These are phyloP conservation scores for Clarireedia hainanense DNA, from an alignment of 2,329 filamentous ascomycete genomes.

Conservation along the genomic window DNA sequence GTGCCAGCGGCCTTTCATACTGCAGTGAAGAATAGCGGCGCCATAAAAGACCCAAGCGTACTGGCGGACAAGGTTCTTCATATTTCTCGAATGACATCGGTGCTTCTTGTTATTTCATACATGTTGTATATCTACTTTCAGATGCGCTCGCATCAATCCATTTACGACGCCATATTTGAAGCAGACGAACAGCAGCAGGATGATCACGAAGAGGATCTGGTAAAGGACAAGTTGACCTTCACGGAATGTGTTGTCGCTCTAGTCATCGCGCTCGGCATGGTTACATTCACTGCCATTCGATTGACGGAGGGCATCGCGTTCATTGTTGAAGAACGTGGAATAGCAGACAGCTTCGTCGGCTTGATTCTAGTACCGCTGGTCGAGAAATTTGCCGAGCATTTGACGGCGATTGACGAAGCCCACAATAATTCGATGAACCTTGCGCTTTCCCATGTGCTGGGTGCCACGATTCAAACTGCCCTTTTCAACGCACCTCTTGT, in stretches of 20 bases:
- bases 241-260: conserved; percentile 64
- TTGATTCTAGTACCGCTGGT: conserved; percentile 75
- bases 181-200: conserved; percentile 60
- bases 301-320: conserved; percentile 65
- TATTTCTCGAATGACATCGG: conserved; percentile 62
- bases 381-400: conserved; percentile 79
- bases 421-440: conserved; percentile 64
- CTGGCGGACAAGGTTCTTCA: conserved; percentile 47
- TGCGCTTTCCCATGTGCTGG: conserved; percentile 31
- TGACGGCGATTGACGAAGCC: conserved; percentile 78
- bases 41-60: conserved; percentile 21
- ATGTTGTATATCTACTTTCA: conserved; percentile 64
- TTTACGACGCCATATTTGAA: conserved; percentile 68
- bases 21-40: conserved; percentile 29
- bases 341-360: conserved; percentile 54
- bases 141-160: conserved; percentile 64
- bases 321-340: conserved; percentile 43
- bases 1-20: conserved; percentile 40
- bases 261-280: conserved; percentile 54
- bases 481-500: conserved; percentile 80
- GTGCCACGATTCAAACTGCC: conserved; percentile 81
- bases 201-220: conserved; percentile 52
- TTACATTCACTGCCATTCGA: conserved; percentile 65
- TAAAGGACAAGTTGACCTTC: conserved; percentile 64
- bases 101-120: conserved; percentile 66